Evolutionary conservation across 1,139 yeast species (phyloP), one percentile per base, ranked within the genome.

Genomic region (Suhomyces kunorum): DNA sequence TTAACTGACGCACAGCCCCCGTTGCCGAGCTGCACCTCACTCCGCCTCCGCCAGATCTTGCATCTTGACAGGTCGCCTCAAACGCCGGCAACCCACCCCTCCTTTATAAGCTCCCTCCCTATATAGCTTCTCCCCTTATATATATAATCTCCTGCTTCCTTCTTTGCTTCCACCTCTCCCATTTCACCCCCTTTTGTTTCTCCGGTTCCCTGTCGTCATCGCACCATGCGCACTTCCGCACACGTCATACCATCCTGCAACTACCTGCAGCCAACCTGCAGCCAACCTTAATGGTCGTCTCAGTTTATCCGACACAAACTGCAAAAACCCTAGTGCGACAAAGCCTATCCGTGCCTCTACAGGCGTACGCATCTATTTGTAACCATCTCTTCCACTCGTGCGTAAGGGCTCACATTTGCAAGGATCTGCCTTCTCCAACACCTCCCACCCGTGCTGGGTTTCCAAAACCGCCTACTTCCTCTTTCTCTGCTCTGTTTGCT

Each of bases 221-320:
- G 23, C 30, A n/a, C 27, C 32, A 14, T 15, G 30, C 14, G 12
- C 28, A 35, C 28, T 18, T n/a, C n/a, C n/a, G n/a, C n/a, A n/a
- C n/a, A n/a, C n/a, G n/a, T n/a, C n/a, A n/a, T n/a, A n/a, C n/a
- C n/a, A n/a, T n/a, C n/a, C n/a, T n/a, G n/a, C n/a, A n/a, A n/a
- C n/a, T n/a, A n/a, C n/a, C n/a, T n/a, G n/a, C n/a, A n/a, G n/a
- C n/a, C 22, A 28, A 17, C 22, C n/a, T 28, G 31, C 31, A 28
- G 31, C 9, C 13, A 28, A 16, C 9, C 7, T 9, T 13, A 18
- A 28, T n/a, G 15, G n/a, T 28, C 31, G 31, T 19, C 31, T 28
- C 31, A 28, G 23, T 17, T 17, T 28, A 28, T 28, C 22, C 22
- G 20, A 28, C 31, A 17, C 31, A 28, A 28, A 28, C 31, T 28